Base-by-base conservation (phyloP, 179 eudicot species). In the Camellia oleifera region DNA sequence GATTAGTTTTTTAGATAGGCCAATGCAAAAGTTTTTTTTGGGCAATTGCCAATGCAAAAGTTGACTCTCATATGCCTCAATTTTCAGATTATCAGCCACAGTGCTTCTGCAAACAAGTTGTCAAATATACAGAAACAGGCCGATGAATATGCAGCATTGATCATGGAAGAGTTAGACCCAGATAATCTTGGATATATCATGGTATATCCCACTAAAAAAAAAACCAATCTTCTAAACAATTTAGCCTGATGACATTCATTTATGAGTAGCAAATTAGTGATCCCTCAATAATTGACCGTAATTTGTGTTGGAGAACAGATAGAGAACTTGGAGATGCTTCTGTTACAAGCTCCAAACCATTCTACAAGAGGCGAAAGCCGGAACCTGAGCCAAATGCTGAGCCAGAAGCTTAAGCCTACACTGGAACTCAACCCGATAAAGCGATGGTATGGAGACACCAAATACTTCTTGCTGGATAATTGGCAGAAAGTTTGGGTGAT, bases 81-180 rank as follows among this genome's bases (percentile, higher is more conserved):
- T 66, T 74, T 86, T 72, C 87, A 88, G 93, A 89, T 87, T 76
- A 91, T 91, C 46, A 81, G 80, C 77, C 81, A 87, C 20, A 91
- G 92, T 84, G 94, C 94, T 72, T 86, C 92, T n/a, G 91, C 91
- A 42, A 91, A 88, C 84, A 89, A 82, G 86, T 71, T 89, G 69
- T 80, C 87, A n/a, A 89, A 82, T 32, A 87, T 89, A 50, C 90
- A 89, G 73, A 84, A 86, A 60, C 92, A 89, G 64, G 89, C 94
- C 0, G 86, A 87, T 67, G 94, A 91, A 81, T 91, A 91, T 63
- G 94, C 94, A 32, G 90, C 89, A 17, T 42, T 91, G 66, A 91
- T 91, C 82, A 91, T 89, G 92, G 94, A 91, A 82, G 94, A 89
- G 72, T 75, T 91, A 42, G 94, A 91, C 81, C 94, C 89, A n/a